Base-by-base conservation (phyloP, 345 rosid species). In the Lumnitzera racemosa region DNA sequence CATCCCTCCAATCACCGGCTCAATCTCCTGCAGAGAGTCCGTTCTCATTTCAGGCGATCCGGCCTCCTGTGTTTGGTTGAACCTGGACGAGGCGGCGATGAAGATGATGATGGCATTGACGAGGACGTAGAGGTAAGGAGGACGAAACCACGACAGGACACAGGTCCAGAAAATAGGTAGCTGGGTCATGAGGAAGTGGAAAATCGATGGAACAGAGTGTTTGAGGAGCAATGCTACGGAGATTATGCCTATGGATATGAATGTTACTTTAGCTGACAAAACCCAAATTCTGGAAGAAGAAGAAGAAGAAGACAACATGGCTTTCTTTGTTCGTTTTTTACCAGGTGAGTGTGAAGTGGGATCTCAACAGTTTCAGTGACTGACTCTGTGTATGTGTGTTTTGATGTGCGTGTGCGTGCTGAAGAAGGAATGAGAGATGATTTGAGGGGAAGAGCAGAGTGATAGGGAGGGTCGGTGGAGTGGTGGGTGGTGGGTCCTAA, bases 101-200 rank as follows among this genome's bases (percentile, higher is more conserved):
- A 69, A 69, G 61, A 78, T 65, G 80, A 87, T 85, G 52, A 89
- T 87, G 57, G 64, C 76, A 56, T 87, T 84, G 67, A 76, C 57
- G 66, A 78, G 31, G 64, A 83, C 47, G 61, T 81, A 85, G 12
- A 87, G 74, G 66, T 87, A 90, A 20, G 88, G 91, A 12, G 91
- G 97, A 62, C 61, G 70, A 49, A 81, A 79, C 89, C 86, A 84
- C 3, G 88, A 75, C 20, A 67, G 46, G 3, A 84, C 48, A 0
- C 81, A 81, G 63, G 62, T 56, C 87, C 83, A 86, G 2, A 81
- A 6, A 11, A 61, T 59, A 7, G 91, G 87, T 55, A 78, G 74
- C 31, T 62, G 75, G 17, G 79, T 59, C 7, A 58, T 46, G 4
- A 80, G 72, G 66, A 82, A 65, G 24, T 82, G 73, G 9, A 67